Base-by-base conservation (phyloP, 2,329 filamentous ascomycete species). In the Pseudogymnoascus sp. region DNA sequence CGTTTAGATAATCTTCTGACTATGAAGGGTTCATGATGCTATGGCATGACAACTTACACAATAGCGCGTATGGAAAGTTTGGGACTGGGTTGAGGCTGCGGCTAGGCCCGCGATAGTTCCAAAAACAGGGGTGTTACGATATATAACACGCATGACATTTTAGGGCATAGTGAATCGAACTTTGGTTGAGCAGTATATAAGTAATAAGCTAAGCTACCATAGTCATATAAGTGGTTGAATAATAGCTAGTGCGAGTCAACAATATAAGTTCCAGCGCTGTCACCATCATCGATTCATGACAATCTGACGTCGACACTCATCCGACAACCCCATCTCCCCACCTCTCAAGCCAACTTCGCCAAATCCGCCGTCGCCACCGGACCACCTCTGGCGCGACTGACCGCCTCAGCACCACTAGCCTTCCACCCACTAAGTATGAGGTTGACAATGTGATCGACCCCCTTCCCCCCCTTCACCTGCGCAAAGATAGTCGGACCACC, bases 401-500 rank as follows among this genome's bases (percentile, higher is more conserved):
- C 80, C 67, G 81, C 80, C 77, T 86, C 85, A 1, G 93, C 95
- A 31, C 93, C 93, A 71, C 90, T 95, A 10, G 87, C 87, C 80
- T 87, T 93, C 95, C 95, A 97, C 5, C 93, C 93, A 73, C 91
- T 96, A 71, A 95, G 70, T 61, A 99, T 90, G 77, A 97, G 76
- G 69, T 90, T 89, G 14, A 96, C 85, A 73, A 97, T 96, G 74
- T 95, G 88, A 66, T 92, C 84, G 6, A 97, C 86, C 1, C 86
- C 91, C 66, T 92, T 88, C 1, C 87, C 86, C 77, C 92, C 88
- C 85, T 97, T 99, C n/a, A 99, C 93, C 78, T 96, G 91, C 0
- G 93, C 93, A 74, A 97, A 97, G 3, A 99, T 90, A 0, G 93
- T 97, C 4, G 95, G 95, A 0, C 95, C 95, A 1, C 92, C 93